Percentiles rank a stretch among this genome's conserved stretches.
These are phyloP conservation scores for Exophiala lecanii-corni DNA, from an alignment of 2,329 filamentous ascomycete genomes.

Conservation along the genomic window DNA sequence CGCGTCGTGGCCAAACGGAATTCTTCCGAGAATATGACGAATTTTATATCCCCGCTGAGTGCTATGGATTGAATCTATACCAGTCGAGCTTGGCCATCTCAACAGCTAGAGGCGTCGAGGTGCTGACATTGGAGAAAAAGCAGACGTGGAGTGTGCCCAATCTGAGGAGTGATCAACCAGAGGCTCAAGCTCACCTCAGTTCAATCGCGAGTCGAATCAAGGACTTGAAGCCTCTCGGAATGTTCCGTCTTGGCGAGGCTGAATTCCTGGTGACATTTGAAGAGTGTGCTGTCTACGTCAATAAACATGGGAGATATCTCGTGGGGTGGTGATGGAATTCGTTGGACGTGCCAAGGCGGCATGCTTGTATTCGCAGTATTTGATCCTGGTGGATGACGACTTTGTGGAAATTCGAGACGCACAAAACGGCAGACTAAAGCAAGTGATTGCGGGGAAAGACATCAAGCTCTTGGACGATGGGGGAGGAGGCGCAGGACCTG, in stretches of 20 bases:
- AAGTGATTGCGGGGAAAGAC: constrained; percentile 89
- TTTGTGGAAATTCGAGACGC: constrained; percentile 97
- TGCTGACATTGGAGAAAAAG: constrained; percentile 96
- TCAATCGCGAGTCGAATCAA: constrained; percentile 81
- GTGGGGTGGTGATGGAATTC: constrained; percentile 96
- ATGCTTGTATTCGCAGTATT: constrained; percentile 84
- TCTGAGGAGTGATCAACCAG: constrained; percentile 59
- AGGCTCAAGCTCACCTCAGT: constrained; percentile 58
- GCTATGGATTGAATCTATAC: constrained; percentile 92
- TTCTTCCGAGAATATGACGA: constrained; percentile 98
- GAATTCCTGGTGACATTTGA: constrained; percentile 93
- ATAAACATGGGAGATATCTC: constrained; percentile 96
- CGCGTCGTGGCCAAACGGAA: constrained; percentile 70
- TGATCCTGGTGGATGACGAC: constrained; percentile 89
- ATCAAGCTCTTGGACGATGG: constrained; percentile 89
- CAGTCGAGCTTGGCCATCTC: constrained; percentile 88
- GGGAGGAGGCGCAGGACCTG: constrained; percentile 56
- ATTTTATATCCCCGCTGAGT: constrained; percentile 95
- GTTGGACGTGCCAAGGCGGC: constrained; percentile 87
- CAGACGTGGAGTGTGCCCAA: constrained; percentile 91
- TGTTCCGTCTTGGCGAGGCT: constrained; percentile 90
- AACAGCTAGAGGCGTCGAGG: constrained; percentile 88
- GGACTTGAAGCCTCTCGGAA: constrained; percentile 80
- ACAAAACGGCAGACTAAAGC: constrained; percentile 85
- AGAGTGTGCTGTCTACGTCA: constrained; percentile 94